A percentile compares a stretch with the other conserved stretches of the same genome.
phyloP scores from a whole-genome alignment of 345 rosid genomes.

The Hirschfeldia incana region DNA sequence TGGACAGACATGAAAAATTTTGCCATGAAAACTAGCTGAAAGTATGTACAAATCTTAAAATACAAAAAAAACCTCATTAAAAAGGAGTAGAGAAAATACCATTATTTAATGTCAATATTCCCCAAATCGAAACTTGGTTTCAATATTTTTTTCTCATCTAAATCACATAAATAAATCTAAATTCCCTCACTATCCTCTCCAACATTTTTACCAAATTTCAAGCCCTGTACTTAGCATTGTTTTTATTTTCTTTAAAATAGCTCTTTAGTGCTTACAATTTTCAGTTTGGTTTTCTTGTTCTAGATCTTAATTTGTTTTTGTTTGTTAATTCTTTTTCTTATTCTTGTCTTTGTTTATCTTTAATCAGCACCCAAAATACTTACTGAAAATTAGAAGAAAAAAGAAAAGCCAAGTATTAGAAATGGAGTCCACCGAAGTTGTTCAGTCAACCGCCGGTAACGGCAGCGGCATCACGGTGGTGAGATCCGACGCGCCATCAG shows the following conservation, averaged over 20 bases:
- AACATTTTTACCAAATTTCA: constrained; percentile 39
- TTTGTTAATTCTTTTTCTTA: constrained; percentile 6
- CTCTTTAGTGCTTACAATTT: constrained; percentile 23
- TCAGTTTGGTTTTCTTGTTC: constrained; percentile 26
- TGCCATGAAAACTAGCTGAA: constrained; percentile 49
- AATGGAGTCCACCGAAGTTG: constrained; percentile 68
- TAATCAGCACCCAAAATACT: constrained; percentile 41
- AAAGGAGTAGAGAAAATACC: background rate
- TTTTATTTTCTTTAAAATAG: constrained; percentile 19
- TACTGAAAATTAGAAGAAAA: constrained; percentile 37
- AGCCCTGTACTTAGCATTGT: constrained; percentile 33
- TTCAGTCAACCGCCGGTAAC: constrained; percentile 37
- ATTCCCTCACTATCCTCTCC: constrained; percentile 29
- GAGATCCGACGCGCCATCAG: constrained; percentile 88
- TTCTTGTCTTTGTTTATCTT: constrained; percentile 28
- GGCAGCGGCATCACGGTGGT: constrained; percentile 80
- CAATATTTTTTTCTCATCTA: constrained; percentile 4
- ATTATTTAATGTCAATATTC: constrained; percentile 28
- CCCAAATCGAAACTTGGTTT: background rate
- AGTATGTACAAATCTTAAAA: constrained; percentile 36
- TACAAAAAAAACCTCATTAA: constrained; percentile 10
- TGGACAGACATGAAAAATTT: constrained; percentile 47
- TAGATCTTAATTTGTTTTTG: constrained; percentile 11
- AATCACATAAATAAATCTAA: constrained; percentile 33
- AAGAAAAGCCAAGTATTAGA: constrained; percentile 36